Percentiles rank a stretch among this genome's conserved stretches.
phyloP scores from a whole-genome alignment of 208 protist genomes.

The Strigomonas galati region DNA sequence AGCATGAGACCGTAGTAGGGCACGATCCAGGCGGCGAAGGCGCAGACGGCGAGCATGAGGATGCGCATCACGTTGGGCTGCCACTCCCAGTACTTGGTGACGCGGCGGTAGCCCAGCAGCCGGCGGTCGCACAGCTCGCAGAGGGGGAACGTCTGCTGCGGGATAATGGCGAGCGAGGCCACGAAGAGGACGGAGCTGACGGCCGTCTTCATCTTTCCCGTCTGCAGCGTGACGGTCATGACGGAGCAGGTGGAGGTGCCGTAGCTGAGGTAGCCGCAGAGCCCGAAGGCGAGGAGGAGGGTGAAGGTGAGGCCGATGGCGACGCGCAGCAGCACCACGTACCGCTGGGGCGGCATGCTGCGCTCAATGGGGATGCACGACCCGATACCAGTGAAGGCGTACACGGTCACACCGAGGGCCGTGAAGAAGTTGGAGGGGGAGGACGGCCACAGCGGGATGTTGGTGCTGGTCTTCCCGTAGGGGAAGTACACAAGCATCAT shows the following conservation, averaged over 20 bases:
- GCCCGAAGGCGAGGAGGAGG: slow-evolving; percentile 35
- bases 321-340: slow-evolving; percentile 32
- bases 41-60: slow-evolving; percentile 24
- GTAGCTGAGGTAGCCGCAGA: slow-evolving; percentile 45
- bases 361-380: slow-evolving; percentile 37
- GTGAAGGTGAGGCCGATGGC: slow-evolving; percentile 26
- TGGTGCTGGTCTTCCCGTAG: slow-evolving; percentile 25
- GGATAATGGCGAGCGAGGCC: slow-evolving; percentile 47
- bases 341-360: slow-evolving; percentile 34
- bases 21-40: slow-evolving; percentile 36
- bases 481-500: slow-evolving; percentile 49
- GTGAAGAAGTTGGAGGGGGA: slow-evolving; percentile 42
- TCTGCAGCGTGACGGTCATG: slow-evolving; percentile 47
- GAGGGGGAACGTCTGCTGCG: slow-evolving; percentile 50
- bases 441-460: slow-evolving; percentile 26
- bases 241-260: slow-evolving; percentile 51
- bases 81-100: slow-evolving; percentile 37
- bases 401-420: slow-evolving; percentile 47
- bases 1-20: slow-evolving; percentile 57
- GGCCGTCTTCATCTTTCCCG: slow-evolving; percentile 35
- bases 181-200: slow-evolving; percentile 50
- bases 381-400: slow-evolving; percentile 59
- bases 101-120: slow-evolving; percentile 36
- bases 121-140: slow-evolving; percentile 45
- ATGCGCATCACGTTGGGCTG: slow-evolving; percentile 45